phyloP scores from a whole-genome alignment of 2,329 filamentous ascomycete species.

The Botrytis sinoallii region DNA sequence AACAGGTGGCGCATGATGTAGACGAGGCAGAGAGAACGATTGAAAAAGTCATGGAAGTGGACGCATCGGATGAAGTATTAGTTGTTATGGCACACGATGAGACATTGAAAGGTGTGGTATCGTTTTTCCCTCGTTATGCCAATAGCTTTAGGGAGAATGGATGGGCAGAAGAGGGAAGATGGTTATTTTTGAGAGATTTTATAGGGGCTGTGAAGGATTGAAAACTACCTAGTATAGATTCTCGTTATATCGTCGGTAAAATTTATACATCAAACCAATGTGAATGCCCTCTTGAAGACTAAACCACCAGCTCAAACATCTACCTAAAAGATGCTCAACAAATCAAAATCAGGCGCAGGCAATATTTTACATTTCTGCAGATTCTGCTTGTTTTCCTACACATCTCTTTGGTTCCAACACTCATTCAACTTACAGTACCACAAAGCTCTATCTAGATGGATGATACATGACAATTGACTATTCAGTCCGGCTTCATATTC shows the following conservation, averaged over 20 bases:
- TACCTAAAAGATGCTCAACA: background rate
- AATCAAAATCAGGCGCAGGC: background rate
- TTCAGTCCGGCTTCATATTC: background rate
- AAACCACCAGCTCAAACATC: background rate
- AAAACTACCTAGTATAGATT: background rate
- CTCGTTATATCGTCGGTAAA: background rate
- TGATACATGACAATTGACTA: background rate
- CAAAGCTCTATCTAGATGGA: background rate
- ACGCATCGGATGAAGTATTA: conserved; percentile 45
- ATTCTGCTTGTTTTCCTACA: background rate
- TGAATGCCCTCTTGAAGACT: background rate
- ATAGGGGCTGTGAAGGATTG: conserved; percentile 40
- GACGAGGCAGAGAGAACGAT: conserved; percentile 42
- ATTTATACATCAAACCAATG: background rate
- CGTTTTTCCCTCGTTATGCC: conserved; percentile 49
- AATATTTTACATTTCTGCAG: background rate
- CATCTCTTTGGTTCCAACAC: background rate
- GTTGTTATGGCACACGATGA: conserved; percentile 49
- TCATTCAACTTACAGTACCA: background rate
- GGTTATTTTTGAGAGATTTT: conserved; percentile 52
- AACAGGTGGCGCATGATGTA: conserved; percentile 30
- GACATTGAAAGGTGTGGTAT: conserved; percentile 42
- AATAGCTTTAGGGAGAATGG: conserved; percentile 47
- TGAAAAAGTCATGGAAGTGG: conserved; percentile 46
- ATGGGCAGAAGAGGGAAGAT: conserved; percentile 46